phyloP scores from a whole-genome alignment of 352 stramenopile genomes.

The Pythium brassicae region DNA sequence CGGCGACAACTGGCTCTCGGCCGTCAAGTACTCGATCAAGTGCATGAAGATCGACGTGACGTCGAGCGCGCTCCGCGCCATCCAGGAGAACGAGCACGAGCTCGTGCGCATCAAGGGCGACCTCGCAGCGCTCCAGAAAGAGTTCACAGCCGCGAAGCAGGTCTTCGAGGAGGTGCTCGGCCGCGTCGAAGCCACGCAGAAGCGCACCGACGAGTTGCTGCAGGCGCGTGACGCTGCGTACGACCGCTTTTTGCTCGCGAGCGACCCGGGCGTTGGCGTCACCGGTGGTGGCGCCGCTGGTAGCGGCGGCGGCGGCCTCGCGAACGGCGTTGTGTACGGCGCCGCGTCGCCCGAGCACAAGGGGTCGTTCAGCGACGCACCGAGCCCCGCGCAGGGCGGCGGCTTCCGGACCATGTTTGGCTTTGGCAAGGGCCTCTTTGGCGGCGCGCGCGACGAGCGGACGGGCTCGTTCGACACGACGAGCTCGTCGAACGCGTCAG shows the following conservation, averaged over 20 bases:
- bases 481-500: slow-evolving; percentile 16
- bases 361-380: slow-evolving; percentile 25
- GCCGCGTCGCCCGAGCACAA: slow-evolving; percentile 26
- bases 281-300: too few species aligned
- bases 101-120: slow-evolving; percentile 76
- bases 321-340: slow-evolving; percentile 21
- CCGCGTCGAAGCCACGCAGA: slow-evolving; percentile 65
- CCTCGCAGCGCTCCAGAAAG: slow-evolving; percentile 69
- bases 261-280: slow-evolving; percentile 39
- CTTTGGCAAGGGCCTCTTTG: slow-evolving; percentile 70
- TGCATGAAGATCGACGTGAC: slow-evolving; percentile 72
- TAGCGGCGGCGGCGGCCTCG: slow-evolving; percentile 10
- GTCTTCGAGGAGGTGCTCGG: slow-evolving; percentile 70
- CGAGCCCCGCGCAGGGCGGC: slow-evolving; percentile 25
- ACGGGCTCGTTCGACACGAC: slow-evolving; percentile 50
- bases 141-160: slow-evolving; percentile 76
- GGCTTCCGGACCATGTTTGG: slow-evolving; percentile 63
- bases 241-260: slow-evolving; percentile 65
- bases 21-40: slow-evolving; percentile 87
- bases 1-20: slow-evolving; percentile 86
- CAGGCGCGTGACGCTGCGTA: slow-evolving; percentile 65
- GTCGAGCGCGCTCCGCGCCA: slow-evolving; percentile 43
- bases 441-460: slow-evolving; percentile 41
- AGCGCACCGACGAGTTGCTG: slow-evolving; percentile 73
- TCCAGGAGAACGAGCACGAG: slow-evolving; percentile 72